Base-by-base conservation (phyloP, 2,329 filamentous ascomycete genomes). In the Eutypa lata region DNA sequence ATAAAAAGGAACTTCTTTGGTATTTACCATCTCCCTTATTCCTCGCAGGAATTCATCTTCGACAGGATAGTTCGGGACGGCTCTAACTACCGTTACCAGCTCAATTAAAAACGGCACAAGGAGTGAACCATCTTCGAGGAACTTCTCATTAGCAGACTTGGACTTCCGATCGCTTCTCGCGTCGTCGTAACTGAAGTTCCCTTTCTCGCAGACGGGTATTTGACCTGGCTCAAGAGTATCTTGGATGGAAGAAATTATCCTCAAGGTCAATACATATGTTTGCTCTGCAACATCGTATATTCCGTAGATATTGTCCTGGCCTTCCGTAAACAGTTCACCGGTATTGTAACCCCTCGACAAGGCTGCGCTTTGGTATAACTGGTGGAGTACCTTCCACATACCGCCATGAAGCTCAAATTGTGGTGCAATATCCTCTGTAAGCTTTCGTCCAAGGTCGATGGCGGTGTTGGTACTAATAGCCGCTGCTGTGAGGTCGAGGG, bases 41-140 rank as follows among this genome's bases (percentile, higher is more conserved):
- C 68, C 69, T 1, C 70, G 69, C 2, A 70, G 61, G 31, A 75
- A 63, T 50, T 72, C 70, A 48, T 77, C 74, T 42, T 71, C 57
- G 5, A 67, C 60, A 0, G 66, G 65, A 51, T 64, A 72, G 13
- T 54, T 37, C 2, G 21, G 13, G 8, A 66, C 33, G 2, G 45
- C 35, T 6, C 58, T 53, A 38, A 57, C 40, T 2, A 67, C 49
- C 3, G 58, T 61, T 24, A 62, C 53, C 0, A 72, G 60, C 35
- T 76, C 71, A 0, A 65, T 58, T 10, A 74, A 65, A 35, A 68
- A 60, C 3, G 71, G 59, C 52, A 62, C 49, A 2, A 76, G 47
- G 0, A 75, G 47, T 3, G 64, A 55, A 13, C 62, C 59, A 53
- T 77, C 71, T 26, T 76, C 69, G 3, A 57, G 19, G 38, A 65